phyloP scores from a whole-genome alignment of 306 rosid species.

The Begonia masoniana region DNA sequence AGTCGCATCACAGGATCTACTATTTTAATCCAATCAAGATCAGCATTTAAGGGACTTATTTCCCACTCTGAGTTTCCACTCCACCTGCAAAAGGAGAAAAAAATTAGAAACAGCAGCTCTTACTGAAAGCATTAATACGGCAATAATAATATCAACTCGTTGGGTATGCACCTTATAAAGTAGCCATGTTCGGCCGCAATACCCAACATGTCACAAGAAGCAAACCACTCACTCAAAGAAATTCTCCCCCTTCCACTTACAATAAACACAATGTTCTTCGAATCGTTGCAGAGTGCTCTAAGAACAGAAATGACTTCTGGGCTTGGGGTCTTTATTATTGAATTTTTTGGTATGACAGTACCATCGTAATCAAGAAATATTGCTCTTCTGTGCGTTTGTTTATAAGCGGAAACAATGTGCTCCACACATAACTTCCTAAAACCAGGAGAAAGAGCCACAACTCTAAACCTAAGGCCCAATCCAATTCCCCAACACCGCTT shows the following conservation, averaged over 20 bases:
- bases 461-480: slow-evolving; percentile 15
- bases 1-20: slow-evolving; percentile 15
- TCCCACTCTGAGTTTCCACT: slow-evolving; percentile 15
- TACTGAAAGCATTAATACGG: neutral
- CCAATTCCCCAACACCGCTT: slow-evolving; percentile 19
- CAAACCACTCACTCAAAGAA: slow-evolving; percentile 15
- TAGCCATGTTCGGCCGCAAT: slow-evolving; percentile 16
- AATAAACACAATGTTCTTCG: slow-evolving; percentile 14
- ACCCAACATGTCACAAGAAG: slow-evolving; percentile 13
- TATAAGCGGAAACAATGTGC: slow-evolving; percentile 14
- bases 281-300: slow-evolving; percentile 10
- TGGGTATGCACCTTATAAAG: slow-evolving; percentile 7
- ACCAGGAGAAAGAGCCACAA: slow-evolving; percentile 17
- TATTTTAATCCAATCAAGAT: slow-evolving; percentile 15
- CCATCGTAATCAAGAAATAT: slow-evolving; percentile 16
- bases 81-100: slow-evolving; percentile 10
- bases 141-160: neutral
- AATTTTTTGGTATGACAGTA: slow-evolving; percentile 10
- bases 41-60: slow-evolving; percentile 7
- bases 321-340: slow-evolving; percentile 12
- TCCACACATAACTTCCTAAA: slow-evolving; percentile 14
- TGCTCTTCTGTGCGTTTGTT: slow-evolving; percentile 13
- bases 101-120: neutral
- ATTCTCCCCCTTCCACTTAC: slow-evolving; percentile 17
- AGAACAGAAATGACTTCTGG: slow-evolving; percentile 11